Evolutionary conservation across 805 yeast genomes (phyloP).

Genomic region (Ascoidea tarda): DNA sequence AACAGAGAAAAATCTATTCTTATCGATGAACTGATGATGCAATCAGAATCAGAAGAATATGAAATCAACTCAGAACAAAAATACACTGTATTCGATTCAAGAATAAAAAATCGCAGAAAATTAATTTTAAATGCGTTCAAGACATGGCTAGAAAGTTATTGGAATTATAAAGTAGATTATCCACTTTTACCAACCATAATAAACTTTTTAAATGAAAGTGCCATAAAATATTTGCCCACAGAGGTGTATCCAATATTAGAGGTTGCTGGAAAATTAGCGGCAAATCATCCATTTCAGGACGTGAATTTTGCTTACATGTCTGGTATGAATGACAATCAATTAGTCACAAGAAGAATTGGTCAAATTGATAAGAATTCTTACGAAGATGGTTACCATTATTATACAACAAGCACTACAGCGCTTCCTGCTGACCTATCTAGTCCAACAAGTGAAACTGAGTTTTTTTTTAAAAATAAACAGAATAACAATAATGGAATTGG

Average conservation of each 20-base stretch:
- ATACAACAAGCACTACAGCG: slow-evolving; percentile 19
- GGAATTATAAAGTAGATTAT: slow-evolving; percentile 57
- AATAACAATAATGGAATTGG: slow-evolving; percentile 13
- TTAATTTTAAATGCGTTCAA: slow-evolving; percentile 57
- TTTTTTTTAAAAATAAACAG: neutral
- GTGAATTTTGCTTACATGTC: too few relatives aligned
- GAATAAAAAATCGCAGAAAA: slow-evolving; percentile 46
- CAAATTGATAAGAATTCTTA: slow-evolving; percentile 22
- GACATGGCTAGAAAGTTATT: slow-evolving; percentile 82
- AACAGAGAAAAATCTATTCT: slow-evolving; percentile 13
- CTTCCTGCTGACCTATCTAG: slow-evolving; percentile 29
- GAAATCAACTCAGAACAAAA: slow-evolving; percentile 4
- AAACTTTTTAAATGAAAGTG: slow-evolving; percentile 69
- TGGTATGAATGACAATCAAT: slow-evolving; percentile 1
- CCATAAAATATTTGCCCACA: slow-evolving; percentile 44
- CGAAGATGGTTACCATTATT: slow-evolving; percentile 32
- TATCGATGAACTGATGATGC: too few relatives aligned
- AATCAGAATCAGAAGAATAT: neutral
- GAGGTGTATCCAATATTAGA: slow-evolving; percentile 52
- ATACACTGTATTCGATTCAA: slow-evolving; percentile 17
- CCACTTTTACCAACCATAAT: slow-evolving; percentile 51
- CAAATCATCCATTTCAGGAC: slow-evolving; percentile 26
- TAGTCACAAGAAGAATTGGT: slow-evolving; percentile 9
- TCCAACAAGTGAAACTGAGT: slow-evolving; percentile 2
- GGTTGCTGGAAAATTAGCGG: slow-evolving; percentile 43